phyloP scores from a whole-genome alignment of 2,329 filamentous ascomycete species.

The Fusarium sp. region DNA sequence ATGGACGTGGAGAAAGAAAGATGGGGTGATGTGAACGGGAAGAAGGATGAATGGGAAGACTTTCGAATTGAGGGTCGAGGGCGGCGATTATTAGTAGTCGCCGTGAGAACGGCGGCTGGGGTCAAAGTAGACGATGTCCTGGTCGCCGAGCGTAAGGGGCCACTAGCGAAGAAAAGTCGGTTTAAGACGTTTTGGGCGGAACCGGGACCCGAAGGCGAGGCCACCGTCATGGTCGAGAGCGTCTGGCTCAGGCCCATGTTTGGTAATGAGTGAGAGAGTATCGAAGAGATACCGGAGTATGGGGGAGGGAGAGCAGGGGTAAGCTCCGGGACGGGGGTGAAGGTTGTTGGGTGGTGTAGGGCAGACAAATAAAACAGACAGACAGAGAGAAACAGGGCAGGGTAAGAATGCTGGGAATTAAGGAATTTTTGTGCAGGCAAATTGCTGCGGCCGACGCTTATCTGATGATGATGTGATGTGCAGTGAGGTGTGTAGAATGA shows the following conservation, averaged over 20 bases:
- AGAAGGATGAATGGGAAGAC: conserved; percentile 42
- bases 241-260: conserved; percentile 46
- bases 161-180: conserved; percentile 52
- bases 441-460: conserved; percentile 25
- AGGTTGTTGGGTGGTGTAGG: conserved; percentile 33
- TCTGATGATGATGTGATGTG: conserved; percentile 17
- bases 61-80: conserved; percentile 44
- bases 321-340: conserved; percentile 27
- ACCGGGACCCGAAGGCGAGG: conserved; percentile 45
- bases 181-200: conserved; percentile 50
- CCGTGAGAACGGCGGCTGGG: conserved; percentile 30
- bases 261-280: conserved; percentile 33
- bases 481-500: conserved; percentile 11
- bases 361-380: conserved; percentile 15
- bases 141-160: conserved; percentile 44
- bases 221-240: conserved; percentile 44
- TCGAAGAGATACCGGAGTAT: conserved; percentile 40
- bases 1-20: conserved; percentile 43
- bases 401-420: conserved; percentile 27
- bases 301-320: conserved; percentile 37
- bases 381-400: conserved; percentile 13
- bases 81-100: conserved; percentile 48
- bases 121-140: conserved; percentile 44
- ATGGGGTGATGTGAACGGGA: conserved; percentile 44
- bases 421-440: conserved; percentile 28